These are phyloP conservation scores for Fraxinus baroniana DNA, from an alignment of 305 asterid genomes.

Conservation along the genomic window DNA sequence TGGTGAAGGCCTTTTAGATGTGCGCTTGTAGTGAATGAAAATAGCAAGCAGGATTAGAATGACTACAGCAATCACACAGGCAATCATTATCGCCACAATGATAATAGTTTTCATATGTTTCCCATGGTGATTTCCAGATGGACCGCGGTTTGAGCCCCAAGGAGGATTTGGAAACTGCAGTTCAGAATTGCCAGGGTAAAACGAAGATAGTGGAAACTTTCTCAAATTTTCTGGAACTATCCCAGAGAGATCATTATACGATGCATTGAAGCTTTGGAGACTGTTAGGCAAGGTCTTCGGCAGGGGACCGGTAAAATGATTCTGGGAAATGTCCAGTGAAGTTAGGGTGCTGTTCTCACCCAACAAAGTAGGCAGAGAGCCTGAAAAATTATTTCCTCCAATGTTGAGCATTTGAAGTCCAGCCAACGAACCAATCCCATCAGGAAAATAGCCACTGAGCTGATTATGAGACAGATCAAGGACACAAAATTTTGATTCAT, in stretches of 20 bases:
- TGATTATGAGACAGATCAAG: slow-evolving; percentile 75
- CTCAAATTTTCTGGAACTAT: slow-evolving; percentile 87
- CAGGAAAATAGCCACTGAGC: slow-evolving; percentile 59
- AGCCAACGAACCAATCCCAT: slow-evolving; percentile 57
- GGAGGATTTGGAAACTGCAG: slow-evolving; percentile 85
- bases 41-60: slow-evolving; percentile 57
- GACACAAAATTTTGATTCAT: slow-evolving; percentile 46
- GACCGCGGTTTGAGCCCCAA: slow-evolving; percentile 47
- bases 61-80: slow-evolving; percentile 56
- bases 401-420: slow-evolving; percentile 60
- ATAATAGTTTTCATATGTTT: slow-evolving; percentile 44
- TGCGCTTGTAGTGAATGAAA: slow-evolving; percentile 46
- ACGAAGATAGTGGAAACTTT: slow-evolving; percentile 73
- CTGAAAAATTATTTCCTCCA: slow-evolving; percentile 73
- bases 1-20: slow-evolving; percentile 43
- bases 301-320: slow-evolving; percentile 67
- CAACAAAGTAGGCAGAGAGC: slow-evolving; percentile 62
- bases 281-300: slow-evolving; percentile 58
- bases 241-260: slow-evolving; percentile 78
- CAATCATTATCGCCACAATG: slow-evolving; percentile 56
- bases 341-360: slow-evolving; percentile 45
- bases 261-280: slow-evolving; percentile 78
- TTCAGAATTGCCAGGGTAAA: slow-evolving; percentile 85
- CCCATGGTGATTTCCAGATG: slow-evolving; percentile 31
- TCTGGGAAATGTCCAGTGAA: slow-evolving; percentile 61